Base-by-base conservation (phyloP, 306 rosid species). In the Neltuma alba region DNA sequence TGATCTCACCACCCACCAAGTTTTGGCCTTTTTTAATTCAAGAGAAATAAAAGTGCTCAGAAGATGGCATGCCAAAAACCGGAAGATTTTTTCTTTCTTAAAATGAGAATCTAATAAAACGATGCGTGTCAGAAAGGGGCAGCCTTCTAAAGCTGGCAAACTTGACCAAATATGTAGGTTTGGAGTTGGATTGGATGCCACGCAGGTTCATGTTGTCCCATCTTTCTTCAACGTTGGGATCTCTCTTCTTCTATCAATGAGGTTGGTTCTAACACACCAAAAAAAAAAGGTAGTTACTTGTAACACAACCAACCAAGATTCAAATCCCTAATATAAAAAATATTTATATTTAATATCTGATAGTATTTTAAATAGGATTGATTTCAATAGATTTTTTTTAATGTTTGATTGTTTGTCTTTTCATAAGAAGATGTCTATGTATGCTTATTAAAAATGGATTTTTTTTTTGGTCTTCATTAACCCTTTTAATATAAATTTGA, bases 121-220 rank as follows among this genome's bases (percentile, higher is more conserved):
- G 42, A 81, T 73, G 52, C 6, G 37, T 33, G 77, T 66, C 87
- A 80, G 67, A 44, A 33, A 44, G 25, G n/a, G 67, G 72, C 78
- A 76, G 75, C 31, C 71, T 55, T 48, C 33, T 48, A 74, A 85
- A 81, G 72, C 83, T 85, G 88, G 78, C 81, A 78, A 68, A 37
- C 74, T 70, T 78, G 64, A 63, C 79, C 75, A 77, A 55, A 58
- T 38, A 31, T 72, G 71, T 34, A 2, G 6, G 10, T 20, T 25
- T 9, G 58, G 16, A 48, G 55, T 57, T 25, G 50, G 62, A 31
- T 75, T 40, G 50, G 38, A 61, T 33, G 47, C 61, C 18, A 60
- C 30, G 10, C 21, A 81, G 64, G 37, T 68, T 34, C 70, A 20
- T 81, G 36, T 69, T 74, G 11, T 54, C 48, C 78, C 5, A 4